These are phyloP conservation scores for Paspalum vaginatum DNA, from an alignment of 176 grass and related monocot species.

Conservation along the genomic window DNA sequence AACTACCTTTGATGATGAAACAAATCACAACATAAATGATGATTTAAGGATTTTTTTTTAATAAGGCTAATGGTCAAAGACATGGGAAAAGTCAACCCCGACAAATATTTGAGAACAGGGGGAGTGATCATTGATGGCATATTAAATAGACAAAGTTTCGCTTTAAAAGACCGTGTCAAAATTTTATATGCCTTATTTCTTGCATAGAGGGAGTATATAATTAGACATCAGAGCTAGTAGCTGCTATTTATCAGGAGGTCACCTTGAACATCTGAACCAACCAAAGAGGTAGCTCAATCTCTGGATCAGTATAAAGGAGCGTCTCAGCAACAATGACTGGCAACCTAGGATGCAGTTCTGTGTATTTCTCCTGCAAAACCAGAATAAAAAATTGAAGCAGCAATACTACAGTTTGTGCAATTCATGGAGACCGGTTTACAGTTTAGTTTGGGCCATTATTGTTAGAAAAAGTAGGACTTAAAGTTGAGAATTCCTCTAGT, in stretches of 20 bases:
- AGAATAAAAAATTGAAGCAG: neutral
- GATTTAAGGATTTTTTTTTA: no score
- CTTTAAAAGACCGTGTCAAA: no score
- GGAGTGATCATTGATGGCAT: no score
- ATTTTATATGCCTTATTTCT: no score
- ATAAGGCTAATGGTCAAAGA: no score
- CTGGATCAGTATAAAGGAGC: conserved; percentile 85
- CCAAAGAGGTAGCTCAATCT: conserved; percentile 96
- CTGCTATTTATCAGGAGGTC: conserved; percentile 21
- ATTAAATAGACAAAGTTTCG: no score
- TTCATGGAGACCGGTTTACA: neutral
- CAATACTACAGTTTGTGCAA: neutral
- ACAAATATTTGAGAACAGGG: no score
- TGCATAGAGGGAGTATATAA: neutral
- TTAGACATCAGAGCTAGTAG: neutral
- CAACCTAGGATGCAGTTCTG: conserved; percentile 79
- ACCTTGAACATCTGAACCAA: conserved; percentile 99
- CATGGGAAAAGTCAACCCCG: no score
- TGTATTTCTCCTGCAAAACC: conserved; percentile 81
- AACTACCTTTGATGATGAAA: no score
- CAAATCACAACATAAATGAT: no score
- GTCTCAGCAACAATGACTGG: conserved; percentile 85
- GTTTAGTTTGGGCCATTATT: no score
- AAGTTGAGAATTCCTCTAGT: neutral
- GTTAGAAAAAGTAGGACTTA: no score